A percentile compares a stretch with the other conserved stretches of the same genome.
Conservation (phyloP, 129 eudicot genomes). For the Flaveria bidentis region DNA sequence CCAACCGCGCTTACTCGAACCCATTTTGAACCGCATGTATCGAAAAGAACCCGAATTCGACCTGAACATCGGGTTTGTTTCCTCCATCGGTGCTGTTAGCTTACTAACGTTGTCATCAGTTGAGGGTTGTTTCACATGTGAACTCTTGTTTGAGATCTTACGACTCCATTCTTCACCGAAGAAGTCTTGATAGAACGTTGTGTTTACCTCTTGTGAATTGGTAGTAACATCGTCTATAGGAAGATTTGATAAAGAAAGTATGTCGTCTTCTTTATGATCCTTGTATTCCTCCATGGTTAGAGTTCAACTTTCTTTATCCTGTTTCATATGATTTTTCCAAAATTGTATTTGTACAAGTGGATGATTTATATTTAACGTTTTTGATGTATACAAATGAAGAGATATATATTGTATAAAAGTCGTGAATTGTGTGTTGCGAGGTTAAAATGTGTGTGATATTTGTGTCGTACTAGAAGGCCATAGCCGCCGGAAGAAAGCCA, state of each 20-base stretch:
- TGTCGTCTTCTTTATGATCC: slow-evolving; percentile 26
- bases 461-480: slow-evolving; percentile 17
- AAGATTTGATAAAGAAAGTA: slow-evolving; percentile 38
- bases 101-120: background rate
- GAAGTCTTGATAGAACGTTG: slow-evolving; percentile 31
- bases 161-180: slow-evolving; percentile 30
- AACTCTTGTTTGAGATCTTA: background rate
- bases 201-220: background rate
- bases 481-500: slow-evolving; percentile 7
- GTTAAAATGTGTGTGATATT: slow-evolving; percentile 7
- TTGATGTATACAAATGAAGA: background rate
- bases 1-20: slow-evolving; percentile 16
- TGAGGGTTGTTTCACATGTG: slow-evolving; percentile 9
- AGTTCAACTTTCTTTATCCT: background rate
- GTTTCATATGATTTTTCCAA: background rate
- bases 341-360: background rate
- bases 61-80: slow-evolving; percentile 33
- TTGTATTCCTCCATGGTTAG: slow-evolving; percentile 14
- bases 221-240: slow-evolving; percentile 14
- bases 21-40: slow-evolving; percentile 35
- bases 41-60: slow-evolving; percentile 33
- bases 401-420: background rate
- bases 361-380: background rate
- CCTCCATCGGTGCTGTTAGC: background rate
- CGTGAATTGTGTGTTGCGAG: slow-evolving; percentile 17